Base-by-base conservation (phyloP, 1,284 basidiomycete species). In the Austropuccinia psidii region DNA sequence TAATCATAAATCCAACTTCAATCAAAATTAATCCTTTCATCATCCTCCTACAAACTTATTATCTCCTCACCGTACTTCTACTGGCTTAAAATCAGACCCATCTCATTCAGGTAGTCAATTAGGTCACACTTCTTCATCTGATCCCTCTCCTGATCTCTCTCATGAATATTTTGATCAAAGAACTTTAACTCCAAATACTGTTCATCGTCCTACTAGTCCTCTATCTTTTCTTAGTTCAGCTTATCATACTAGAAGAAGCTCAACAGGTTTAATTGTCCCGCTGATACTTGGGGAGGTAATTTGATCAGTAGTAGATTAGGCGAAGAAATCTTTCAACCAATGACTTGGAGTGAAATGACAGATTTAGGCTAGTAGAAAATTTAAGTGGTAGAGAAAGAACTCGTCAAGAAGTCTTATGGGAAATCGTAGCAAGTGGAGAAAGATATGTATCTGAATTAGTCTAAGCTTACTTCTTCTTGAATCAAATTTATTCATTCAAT, bases 401-500 rank as follows among this genome's bases (percentile, higher is more conserved):
- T 35, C 85, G 95, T 64, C 95, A 98, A 81, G 95, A 98, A 83
- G 95, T 98, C 2, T 82, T 98, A 39, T 77, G 93, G 86, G 95
- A 98, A 83, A 98, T 98, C 77, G 94, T 98, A 57, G 90, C 91
- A 47, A 93, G 91, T 78, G 95, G 98, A 82, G 94, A 98, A 81
- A 86, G 93, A 90, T 93, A 79, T 78, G 85, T 85, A 35, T 64
- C 35, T 17, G 58, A 70, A 43, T 39, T 75, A 73, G 55, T 37
- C 39, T 33, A 65, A 27, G 33, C 50, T 66, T 33, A 21, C n/a
- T 55, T 47, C 39, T 54, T 52, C 57, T n/a, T n/a, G n/a, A n/a
- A n/a, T n/a, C 19, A 41, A 31, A 50, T 37, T 52, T 29, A 33
- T 21, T 33, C 29, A 50, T 5, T 17, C 29, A 15, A 21, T 50